Evolutionary conservation across 78 protist genomes (phyloP), one percentile per base, ranked within the genome.

Genomic region (Dictyostelium intermedium): DNA sequence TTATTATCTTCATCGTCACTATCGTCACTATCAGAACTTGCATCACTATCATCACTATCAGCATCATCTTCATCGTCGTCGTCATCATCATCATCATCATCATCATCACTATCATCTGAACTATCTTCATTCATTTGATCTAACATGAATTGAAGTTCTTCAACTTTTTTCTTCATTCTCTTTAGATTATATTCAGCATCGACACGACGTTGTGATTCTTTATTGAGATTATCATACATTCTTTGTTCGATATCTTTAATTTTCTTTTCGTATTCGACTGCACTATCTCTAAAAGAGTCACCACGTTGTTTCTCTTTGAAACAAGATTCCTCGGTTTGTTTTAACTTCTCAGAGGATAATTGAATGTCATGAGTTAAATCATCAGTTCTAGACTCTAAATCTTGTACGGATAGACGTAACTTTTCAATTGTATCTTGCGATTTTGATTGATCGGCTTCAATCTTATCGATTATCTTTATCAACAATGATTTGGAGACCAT

Each of bases 221-320:
- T 86, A 73, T 77, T 86, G 9, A 86, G 30, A 60, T 86, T 86
- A 60, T 86, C 92, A 63, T 80, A 77, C 85, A 77, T 86, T 86
- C 92, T 86, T 37, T 82, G 60, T 30, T 86, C 92, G 6, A 86
- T 18, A 39, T 86, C 92, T 27, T 86, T 86, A 3, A 86, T 77
- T 69, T 77, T 86, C 74, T 77, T 73, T 77, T 86, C 92, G 27
- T 86, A 86, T 45, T 86, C 92, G 0, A 86, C 92, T 2, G 84
- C 92, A 25, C 84, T 76, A 41, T 86, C 92, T 39, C 92, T 73
- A 27, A 86, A 86, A 35, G 92, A 79, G 63, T 86, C 92, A 60
- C 92, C 92, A 32, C 92, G 30, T 60, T 86, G 92, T 56, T 60
- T 86, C 60, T 86, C 92, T 45, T 86, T 86, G 53, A 76, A 86